phyloP scores from a whole-genome alignment of 73 alveolate genomes.

The Tetrahymena borealis region DNA sequence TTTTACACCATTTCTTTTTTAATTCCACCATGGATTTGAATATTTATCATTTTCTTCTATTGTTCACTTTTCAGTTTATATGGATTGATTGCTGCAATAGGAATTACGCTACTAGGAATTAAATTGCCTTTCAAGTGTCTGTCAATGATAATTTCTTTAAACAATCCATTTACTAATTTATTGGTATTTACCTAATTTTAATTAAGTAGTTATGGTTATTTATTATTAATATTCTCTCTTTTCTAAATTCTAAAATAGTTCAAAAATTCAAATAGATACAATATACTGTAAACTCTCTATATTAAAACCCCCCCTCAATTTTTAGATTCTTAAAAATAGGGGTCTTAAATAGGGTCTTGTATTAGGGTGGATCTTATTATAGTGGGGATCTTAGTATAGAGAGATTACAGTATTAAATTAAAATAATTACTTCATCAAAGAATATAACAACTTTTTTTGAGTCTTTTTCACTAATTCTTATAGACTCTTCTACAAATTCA shows the following conservation, averaged over 20 bases:
- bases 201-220: no score
- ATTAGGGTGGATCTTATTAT: no score
- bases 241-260: no score
- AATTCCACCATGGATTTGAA: conserved; percentile 47
- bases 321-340: background rate
- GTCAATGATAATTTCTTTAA: background rate
- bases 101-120: background rate
- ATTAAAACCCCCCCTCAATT: background rate
- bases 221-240: no score
- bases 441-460: conserved; percentile 52
- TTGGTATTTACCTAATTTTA: background rate
- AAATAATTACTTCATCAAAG: conserved; percentile 53
- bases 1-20: conserved; percentile 17
- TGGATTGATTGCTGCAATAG: background rate
- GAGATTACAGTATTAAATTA: no score
- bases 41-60: background rate
- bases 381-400: no score
- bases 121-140: background rate
- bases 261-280: no score
- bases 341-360: no score
- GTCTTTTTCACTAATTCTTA: background rate
- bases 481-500: conserved; percentile 21
- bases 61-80: background rate
- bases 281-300: no score
- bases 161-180: background rate